Evolutionary conservation across 2,329 filamentous ascomycete genomes (phyloP).

Genomic region (Atkinsonella texensis): DNA sequence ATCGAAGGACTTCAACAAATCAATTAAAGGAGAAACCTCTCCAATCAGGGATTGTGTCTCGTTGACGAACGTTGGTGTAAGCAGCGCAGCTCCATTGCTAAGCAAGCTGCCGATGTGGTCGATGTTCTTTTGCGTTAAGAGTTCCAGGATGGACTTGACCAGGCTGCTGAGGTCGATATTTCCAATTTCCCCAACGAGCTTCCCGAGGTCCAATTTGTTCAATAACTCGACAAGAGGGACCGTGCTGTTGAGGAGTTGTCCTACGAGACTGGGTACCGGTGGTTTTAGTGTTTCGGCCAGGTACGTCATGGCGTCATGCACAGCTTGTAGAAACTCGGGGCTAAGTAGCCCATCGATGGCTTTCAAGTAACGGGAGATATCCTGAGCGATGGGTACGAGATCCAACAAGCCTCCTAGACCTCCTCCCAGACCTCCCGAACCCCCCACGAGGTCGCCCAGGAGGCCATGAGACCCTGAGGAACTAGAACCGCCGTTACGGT

Average conservation of each 20-base stretch:
- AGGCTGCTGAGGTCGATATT: conserved; percentile 20
- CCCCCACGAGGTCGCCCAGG: conserved; percentile 11
- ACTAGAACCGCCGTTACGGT: too few species aligned
- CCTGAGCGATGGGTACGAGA: conserved; percentile 12
- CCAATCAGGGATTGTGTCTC: conserved; percentile 23
- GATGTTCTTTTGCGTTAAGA: conserved; percentile 20
- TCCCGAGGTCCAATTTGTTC: conserved; percentile 21
- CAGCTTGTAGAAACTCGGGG: conserved; percentile 25
- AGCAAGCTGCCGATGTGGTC: conserved; percentile 22
- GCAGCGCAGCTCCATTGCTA: conserved; percentile 23
- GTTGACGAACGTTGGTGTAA: conserved; percentile 21
- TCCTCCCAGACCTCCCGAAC: neutral
- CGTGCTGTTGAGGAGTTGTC: conserved; percentile 16
- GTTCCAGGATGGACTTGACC: conserved; percentile 17
- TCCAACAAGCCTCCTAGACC: conserved; percentile 14
- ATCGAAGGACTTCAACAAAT: conserved; percentile 20
- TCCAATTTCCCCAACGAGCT: conserved; percentile 19
- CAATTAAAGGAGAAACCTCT: conserved; percentile 20
- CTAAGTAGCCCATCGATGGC: conserved; percentile 16
- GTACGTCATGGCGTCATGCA: conserved; percentile 30
- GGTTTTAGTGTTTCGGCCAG: conserved; percentile 25
- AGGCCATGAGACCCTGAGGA: neutral
- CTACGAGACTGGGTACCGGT: conserved; percentile 21
- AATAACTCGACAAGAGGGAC: conserved; percentile 18
- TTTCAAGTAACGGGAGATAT: conserved; percentile 13